These are phyloP conservation scores for Acrodontium crateriforme DNA, from an alignment of 2,329 filamentous ascomycete species.

Conservation along the genomic window DNA sequence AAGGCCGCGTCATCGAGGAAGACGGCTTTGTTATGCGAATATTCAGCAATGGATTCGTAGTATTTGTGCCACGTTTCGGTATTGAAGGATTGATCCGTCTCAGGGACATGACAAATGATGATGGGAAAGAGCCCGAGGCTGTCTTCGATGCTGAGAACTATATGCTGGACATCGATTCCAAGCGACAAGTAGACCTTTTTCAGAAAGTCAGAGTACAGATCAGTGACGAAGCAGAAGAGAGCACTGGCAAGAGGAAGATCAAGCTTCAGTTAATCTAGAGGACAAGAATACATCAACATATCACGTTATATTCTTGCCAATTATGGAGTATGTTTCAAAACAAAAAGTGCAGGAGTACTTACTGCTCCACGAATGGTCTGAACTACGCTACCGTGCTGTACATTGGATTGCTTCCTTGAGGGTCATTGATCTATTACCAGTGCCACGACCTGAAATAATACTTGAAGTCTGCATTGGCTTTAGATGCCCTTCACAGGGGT, in stretches of 20 bases:
- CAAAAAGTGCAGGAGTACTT: too few species aligned
- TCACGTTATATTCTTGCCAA: too few species aligned
- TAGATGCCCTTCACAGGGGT: slow-evolving; percentile 20
- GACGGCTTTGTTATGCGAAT: slow-evolving; percentile 95
- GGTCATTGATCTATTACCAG: too few species aligned
- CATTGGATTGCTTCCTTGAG: too few species aligned
- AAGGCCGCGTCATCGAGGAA: slow-evolving; percentile 60
- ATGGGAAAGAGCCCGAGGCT: slow-evolving; percentile 57
- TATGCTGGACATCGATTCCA: slow-evolving; percentile 48
- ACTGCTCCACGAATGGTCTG: too few species aligned
- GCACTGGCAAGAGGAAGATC: slow-evolving; percentile 87
- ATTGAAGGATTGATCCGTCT: slow-evolving; percentile 85
- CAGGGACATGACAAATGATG: slow-evolving; percentile 52
- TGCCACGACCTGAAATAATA: too few species aligned
- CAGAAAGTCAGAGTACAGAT: slow-evolving; percentile 82
- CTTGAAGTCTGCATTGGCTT: too few species aligned
- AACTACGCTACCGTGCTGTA: too few species aligned
- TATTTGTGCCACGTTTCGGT: slow-evolving; percentile 89
- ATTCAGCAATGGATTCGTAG: slow-evolving; percentile 93
- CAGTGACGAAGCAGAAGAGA: slow-evolving; percentile 83
- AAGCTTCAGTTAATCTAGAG: slow-evolving; percentile 46
- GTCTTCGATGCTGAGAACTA: slow-evolving; percentile 81
- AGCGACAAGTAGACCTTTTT: slow-evolving; percentile 64
- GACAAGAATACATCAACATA: neutral
- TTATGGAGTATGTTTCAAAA: too few species aligned